Evolutionary conservation across 805 yeast species (phyloP).

Genomic region (Deakozyma indianensis): DNA sequence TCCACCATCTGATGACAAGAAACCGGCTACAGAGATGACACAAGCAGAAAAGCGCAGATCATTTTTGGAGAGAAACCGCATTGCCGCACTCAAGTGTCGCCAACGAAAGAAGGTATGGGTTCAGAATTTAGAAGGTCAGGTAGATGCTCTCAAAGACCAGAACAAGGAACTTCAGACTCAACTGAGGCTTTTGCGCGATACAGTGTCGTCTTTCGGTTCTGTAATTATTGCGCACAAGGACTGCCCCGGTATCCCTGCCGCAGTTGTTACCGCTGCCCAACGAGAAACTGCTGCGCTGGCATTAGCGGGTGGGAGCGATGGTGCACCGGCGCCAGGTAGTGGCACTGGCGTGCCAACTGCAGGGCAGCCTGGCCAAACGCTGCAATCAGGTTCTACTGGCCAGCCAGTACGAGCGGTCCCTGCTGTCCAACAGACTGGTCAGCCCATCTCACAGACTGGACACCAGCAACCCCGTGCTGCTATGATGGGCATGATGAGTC

Average conservation of each 20-base stretch:
- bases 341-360: too few relatives aligned
- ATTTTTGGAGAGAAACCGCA: constrained; percentile 78
- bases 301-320: not conserved
- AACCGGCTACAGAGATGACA: constrained; percentile 36
- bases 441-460: too few relatives aligned
- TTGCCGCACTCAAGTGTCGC: constrained; percentile 92
- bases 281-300: not conserved
- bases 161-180: constrained; percentile 5
- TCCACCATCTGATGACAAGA: constrained; percentile 7
- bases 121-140: constrained; percentile 67
- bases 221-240: constrained; percentile 1
- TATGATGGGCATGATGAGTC: not conserved
- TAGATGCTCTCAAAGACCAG: constrained; percentile 34
- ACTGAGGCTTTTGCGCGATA: constrained; percentile 21
- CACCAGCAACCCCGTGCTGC: constrained; percentile 1
- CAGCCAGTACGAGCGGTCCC: too few relatives aligned
- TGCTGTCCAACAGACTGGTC: too few relatives aligned
- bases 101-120: constrained; percentile 86
- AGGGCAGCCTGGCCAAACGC: too few relatives aligned
- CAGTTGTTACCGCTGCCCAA: not conserved
- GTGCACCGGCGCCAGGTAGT: not conserved
- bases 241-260: not conserved
- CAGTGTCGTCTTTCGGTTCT: not conserved
- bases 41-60: constrained; percentile 64
- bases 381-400: too few relatives aligned